Evolutionary conservation across 2,329 filamentous ascomycete genomes (phyloP), one percentile per base, ranked within the genome.

Genomic region (Cadophora gregata): DNA sequence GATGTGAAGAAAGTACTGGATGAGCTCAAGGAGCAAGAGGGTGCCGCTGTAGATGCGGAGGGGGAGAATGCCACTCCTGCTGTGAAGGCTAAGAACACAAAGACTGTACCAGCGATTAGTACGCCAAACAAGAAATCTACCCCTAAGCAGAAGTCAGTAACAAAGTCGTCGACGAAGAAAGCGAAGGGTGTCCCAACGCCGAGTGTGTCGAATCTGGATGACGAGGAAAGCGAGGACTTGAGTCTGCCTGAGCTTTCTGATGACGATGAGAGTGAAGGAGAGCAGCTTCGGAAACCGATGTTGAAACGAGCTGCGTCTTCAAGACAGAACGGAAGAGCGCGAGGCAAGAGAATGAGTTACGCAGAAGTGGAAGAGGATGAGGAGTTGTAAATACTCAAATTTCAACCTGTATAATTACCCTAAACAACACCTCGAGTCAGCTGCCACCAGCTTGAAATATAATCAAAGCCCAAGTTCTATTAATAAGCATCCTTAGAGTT

Each of bases 161-260:
- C 51, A 7, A 65, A 70, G 3, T 70, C 68, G 42, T 70, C 68
- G 61, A 72, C 70, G 45, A 73, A 70, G 50, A 38, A 60, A 8
- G 65, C 31, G 50, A 81, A 79, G 66, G 72, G 72, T 31, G 80
- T 78, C n/a, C 78, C 78, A 58, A 82, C 80, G 36, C 81, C 81
- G 21, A 80, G 78, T 64, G 72, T 78, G 14, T 78, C 78, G 58
- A 77, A 79, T 65, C 76, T 78, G 48, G 73, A 72, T 19, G 75
- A 75, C 21, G 75, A 75, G n/a, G 75, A 72, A 74, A 73, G 38
- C 14, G 76, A 76, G 16, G 77, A 78, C 59, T 67, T 74, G 50
- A 75, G 75, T 61, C 77, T 81, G 69, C 78, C 78, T 66, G 80
- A 81, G 64, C 71, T 82, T 48, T 80, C 78, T 51, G 76, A 77